A percentile compares a stretch with the other conserved stretches of the same genome.
Conservation (phyloP, 2,329 filamentous ascomycete species). For the Pestalotiopsis fici region DNA sequence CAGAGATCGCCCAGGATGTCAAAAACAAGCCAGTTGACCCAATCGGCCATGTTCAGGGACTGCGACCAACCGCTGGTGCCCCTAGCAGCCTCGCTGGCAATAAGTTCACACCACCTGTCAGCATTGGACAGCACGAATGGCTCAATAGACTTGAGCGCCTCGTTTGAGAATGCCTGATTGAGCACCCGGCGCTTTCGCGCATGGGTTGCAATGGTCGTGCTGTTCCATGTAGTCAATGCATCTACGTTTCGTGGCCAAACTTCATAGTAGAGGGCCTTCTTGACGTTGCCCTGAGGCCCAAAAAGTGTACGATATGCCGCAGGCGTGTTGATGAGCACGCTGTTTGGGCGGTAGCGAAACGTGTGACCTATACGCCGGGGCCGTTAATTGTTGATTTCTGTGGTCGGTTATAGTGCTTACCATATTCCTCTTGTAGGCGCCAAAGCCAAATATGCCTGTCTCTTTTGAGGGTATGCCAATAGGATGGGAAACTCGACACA, state of each 20-base stretch:
- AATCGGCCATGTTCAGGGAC: constrained; percentile 7
- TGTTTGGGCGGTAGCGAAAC: background rate
- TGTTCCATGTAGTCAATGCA: constrained; percentile 10
- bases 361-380: background rate
- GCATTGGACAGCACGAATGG: constrained; percentile 1
- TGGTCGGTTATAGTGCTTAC: background rate
- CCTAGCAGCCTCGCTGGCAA: background rate
- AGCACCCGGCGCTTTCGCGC: constrained; percentile 6
- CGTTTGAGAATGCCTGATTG: constrained; percentile 2
- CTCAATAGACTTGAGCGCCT: background rate
- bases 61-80: background rate
- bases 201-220: background rate
- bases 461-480: constrained; percentile 10
- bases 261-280: constrained; percentile 12
- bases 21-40: constrained; percentile 7
- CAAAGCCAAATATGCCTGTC: constrained; percentile 6
- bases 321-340: background rate
- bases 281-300: constrained; percentile 13
- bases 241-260: constrained; percentile 10
- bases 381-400: background rate
- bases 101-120: background rate
- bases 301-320: constrained; percentile 6
- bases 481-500: constrained; percentile 20
- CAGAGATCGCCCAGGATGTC: constrained; percentile 8
- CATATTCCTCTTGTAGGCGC: constrained; percentile 8